Evolutionary conservation across 345 rosid genomes (phyloP), one percentile per base, ranked within the genome.

Genomic region (Gossypium mustelinum): DNA sequence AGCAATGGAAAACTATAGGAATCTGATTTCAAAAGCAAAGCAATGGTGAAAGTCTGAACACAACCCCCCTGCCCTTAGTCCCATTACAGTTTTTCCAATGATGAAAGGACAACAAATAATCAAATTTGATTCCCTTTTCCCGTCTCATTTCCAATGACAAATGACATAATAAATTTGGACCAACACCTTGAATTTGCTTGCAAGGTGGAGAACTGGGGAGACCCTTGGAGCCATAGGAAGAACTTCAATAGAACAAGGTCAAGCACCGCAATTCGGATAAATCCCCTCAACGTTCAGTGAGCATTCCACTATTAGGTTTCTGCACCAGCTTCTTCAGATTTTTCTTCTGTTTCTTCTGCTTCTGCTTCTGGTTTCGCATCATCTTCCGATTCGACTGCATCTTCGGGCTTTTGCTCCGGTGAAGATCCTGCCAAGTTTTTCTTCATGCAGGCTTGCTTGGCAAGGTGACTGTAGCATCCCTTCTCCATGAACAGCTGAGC

Each of bases 401-500:
- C 41, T 13, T 65, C 55, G 50, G 61, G 12, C 6, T 74, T 62
- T 48, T 43, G 5, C 7, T 59, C 39, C 25, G 48, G 18, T 16
- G 16, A 34, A 62, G 48, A 1, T 8, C 8, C 51, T 9, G 12
- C 55, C 7, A 73, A 47, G 9, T 56, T 67, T 67, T 45, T 67
- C 72, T 45, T 54, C 16, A 39, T 0, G 18, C 29, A 41, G 55
- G 73, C 45, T 4, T 51, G 41, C 48, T 47, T 68, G 7, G 65
- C 25, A 17, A 75, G 11, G 25, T 75, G 57, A 27, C 2, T 56
- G 44, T 55, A 67, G 78, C 78, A 83, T 0, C 90, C 92, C 73
- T 82, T 86, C 85, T 87, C 89, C 91, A 85, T 89, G 86, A 91
- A 93, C 64, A 91, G 85, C 84, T 87, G 94, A 68, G 97, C 90